A percentile compares a stretch with the other conserved stretches of the same genome.
phyloP scores from a whole-genome alignment of 2,329 filamentous ascomycete species.

The Aspergillus amoenus region DNA sequence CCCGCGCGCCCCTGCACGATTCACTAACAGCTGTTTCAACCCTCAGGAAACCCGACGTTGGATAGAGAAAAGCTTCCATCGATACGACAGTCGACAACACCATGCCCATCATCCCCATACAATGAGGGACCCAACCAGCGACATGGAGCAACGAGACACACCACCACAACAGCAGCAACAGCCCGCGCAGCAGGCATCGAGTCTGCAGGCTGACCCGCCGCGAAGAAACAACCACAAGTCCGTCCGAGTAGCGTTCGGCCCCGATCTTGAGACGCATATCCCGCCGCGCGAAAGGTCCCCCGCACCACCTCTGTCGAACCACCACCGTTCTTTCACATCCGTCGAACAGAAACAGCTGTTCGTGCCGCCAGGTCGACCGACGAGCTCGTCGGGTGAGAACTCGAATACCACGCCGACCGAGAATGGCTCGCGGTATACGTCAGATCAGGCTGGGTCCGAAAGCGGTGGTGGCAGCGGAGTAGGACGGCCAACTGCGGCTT shows the following conservation, averaged over 20 bases:
- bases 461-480: conserved; percentile 10
- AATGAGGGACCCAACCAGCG: conserved; percentile 38
- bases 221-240: conserved; percentile 34
- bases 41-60: background rate
- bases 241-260: conserved; percentile 41
- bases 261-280: conserved; percentile 39
- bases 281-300: conserved; percentile 35
- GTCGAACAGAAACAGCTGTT: conserved; percentile 26
- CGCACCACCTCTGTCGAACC: conserved; percentile 28
- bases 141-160: conserved; percentile 34
- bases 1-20: background rate
- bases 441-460: conserved; percentile 30
- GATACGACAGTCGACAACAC: conserved; percentile 18
- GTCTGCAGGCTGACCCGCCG: conserved; percentile 31
- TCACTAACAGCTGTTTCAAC: background rate
- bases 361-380: conserved; percentile 25
- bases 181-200: conserved; percentile 20
- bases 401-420: conserved; percentile 22
- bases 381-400: conserved; percentile 35
- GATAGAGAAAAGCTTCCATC: background rate
- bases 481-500: conserved; percentile 36
- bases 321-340: conserved; percentile 37
- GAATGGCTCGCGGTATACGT: conserved; percentile 24
- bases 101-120: conserved; percentile 31
- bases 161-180: conserved; percentile 11